Base-by-base conservation (phyloP, 441 rosid species). In the Biscutella laevigata region DNA sequence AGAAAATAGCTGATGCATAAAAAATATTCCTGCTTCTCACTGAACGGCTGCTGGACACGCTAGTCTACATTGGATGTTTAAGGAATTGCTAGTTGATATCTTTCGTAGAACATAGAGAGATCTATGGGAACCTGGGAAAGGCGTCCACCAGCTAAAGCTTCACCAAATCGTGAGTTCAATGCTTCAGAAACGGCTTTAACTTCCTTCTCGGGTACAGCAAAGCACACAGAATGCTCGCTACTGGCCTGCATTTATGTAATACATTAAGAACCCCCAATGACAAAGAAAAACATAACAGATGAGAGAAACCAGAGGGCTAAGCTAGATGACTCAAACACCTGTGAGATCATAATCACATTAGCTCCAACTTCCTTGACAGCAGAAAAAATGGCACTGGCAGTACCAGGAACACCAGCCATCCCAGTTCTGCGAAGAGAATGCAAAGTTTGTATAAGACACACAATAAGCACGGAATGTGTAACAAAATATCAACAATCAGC, bases 321-420 rank as follows among this genome's bases (percentile, higher is more conserved):
- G 61, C 20, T 21, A 64, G 47, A 3, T 51, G 15, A 40, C 57
- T 60, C 43, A 42, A 63, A 20, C 9, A 34, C 98, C 90, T 91
- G 96, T 37, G 98, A 91, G 68, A 91, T 91, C 96, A 88, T 87
- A 43, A 91, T 88, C 14, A 88, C 98, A 68, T 88, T 91, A 57
- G 98, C 96, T 56, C 96, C 96, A 59, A 85, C 98, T 71, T 88
- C 98, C 71, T 85, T 88, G 68, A 82, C 98, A 57, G 89, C 91
- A 74, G 91, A 77, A 75, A 92, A 88, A 57, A 92, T 92, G 56
- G 79, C 83, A 71, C 81, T 81, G 57, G 95, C 86, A 35, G 98
- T 91, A 62, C 98, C 96, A 28, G 98, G 98, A 77, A 92, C 89
- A 62, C 98, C 98, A 75, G 94, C 98, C 98, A 91, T 83, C 73